Base-by-base conservation (phyloP, 306 rosid genomes). In the Quercus gilva region DNA sequence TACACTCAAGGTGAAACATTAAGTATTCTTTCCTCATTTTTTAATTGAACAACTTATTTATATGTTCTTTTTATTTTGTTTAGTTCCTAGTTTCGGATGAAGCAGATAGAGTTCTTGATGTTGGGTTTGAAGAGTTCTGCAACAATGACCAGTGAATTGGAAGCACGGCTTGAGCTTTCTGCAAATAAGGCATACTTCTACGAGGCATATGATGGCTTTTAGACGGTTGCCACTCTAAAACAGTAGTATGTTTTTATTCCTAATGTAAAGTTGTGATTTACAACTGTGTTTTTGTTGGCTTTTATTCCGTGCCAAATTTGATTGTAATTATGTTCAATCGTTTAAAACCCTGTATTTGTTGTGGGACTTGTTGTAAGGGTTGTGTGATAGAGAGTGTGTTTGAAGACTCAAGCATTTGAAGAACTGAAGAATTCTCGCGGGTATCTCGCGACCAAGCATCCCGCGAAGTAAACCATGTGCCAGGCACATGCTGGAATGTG, bases 31-130 rank as follows among this genome's bases (percentile, higher is more conserved):
- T 76, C 31, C 74, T 59, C 69, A 33, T 55, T 14, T 43, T 37
- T 37, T 37, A 37, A 6, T 37, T 0, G 9, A 6, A 37, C 43
- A 5, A 1, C 6, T 31, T 4, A 20, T 74, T 28, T 68, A 45
- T 23, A 20, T 71, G n/a, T 77, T 55, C 43, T 21, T 71, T 12
- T 67, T 31, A 2, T 73, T 73, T 71, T 76, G 70, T 69, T 79
- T 73, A 91, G 97, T 94, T 88, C 73, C 91, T 94, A 80, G 95
- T 94, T 79, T 86, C 88, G 85, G 96, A 94, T 75, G 99, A 94
- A 84, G 97, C 99, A 76, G 96, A 94, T 85, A 84, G 97, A 65
- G 85, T 94, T 52, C 77, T 94, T 78, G 97, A 94, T 81, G 92
- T 85, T 25, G 91, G 94, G 35, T 94, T 94, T 79, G 91, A 94